phyloP scores from a whole-genome alignment of 1,284 basidiomycete species.

The Gomphus sp. region DNA sequence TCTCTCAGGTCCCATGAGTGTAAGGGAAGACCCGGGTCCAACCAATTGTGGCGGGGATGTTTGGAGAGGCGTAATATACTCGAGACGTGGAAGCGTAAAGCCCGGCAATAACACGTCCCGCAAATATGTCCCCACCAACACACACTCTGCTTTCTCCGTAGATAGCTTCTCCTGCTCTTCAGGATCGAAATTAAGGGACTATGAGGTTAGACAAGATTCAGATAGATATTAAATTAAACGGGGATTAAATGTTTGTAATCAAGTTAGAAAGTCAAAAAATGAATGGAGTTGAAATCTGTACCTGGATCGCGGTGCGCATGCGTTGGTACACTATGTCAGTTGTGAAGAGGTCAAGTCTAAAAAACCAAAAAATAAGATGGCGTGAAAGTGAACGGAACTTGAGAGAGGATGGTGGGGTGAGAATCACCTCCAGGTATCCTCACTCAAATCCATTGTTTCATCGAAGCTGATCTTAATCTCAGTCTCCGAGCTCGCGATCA shows the following conservation, averaged over 20 bases:
- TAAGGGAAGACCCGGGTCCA: too few species aligned
- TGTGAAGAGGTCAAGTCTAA: conserved; percentile 58
- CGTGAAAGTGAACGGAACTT: too few species aligned
- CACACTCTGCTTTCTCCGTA: conserved; percentile 33
- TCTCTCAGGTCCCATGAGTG: too few species aligned
- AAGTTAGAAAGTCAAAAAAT: too few species aligned
- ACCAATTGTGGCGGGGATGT: too few species aligned
- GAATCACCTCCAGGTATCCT: conserved; percentile 44
- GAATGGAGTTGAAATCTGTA: too few species aligned
- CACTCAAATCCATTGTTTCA: conserved; percentile 35
- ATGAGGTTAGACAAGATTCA: too few species aligned
- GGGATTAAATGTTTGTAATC: too few species aligned
- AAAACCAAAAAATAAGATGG: too few species aligned
- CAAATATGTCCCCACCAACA: conserved; percentile 59
- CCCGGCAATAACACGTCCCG: conserved; percentile 43
- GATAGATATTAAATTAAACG: too few species aligned
- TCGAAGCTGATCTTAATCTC: conserved; percentile 51
- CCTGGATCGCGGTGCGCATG: conserved; percentile 58
- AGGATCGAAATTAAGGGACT: conserved; percentile 49
- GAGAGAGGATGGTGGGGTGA: neutral
- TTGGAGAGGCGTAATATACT: too few species aligned
- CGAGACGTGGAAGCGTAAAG: neutral
- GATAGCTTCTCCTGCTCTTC: conserved; percentile 25
- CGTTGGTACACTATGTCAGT: conserved; percentile 61
- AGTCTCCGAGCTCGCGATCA: conserved; percentile 34